Evolutionary conservation across 306 rosid genomes (phyloP).

Genomic region (Cucurbita moschata): DNA sequence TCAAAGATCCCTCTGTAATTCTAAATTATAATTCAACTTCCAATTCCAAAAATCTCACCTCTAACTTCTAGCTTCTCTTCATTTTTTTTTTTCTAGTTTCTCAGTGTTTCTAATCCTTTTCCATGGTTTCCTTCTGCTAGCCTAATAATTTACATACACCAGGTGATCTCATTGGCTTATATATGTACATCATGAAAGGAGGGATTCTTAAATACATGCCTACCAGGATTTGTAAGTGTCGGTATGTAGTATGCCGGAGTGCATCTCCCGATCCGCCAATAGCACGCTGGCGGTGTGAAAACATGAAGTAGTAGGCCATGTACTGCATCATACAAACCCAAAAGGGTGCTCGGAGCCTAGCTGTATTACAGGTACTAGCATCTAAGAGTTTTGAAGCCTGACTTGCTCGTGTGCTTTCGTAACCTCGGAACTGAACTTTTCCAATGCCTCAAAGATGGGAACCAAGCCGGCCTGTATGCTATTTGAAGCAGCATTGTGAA

Average conservation of each 20-base stretch:
- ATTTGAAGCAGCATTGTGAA: constrained; percentile 60
- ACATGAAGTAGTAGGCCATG: neutral
- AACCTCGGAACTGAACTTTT: constrained; percentile 64
- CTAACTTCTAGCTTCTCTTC: neutral
- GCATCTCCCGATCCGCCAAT: neutral
- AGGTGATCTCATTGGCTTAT: neutral
- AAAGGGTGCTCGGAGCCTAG: neutral
- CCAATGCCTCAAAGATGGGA: constrained; percentile 82
- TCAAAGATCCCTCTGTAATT: neutral
- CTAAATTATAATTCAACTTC: neutral
- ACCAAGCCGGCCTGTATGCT: constrained; percentile 69
- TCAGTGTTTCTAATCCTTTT: neutral
- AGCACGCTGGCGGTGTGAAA: neutral
- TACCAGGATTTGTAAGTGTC: neutral
- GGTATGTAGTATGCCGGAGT: neutral
- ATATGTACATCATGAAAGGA: constrained; percentile 6
- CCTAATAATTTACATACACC: neutral
- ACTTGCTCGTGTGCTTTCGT: constrained; percentile 78
- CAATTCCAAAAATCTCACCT: neutral
- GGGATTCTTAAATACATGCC: neutral
- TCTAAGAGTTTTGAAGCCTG: constrained; percentile 9
- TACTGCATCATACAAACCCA: neutral
- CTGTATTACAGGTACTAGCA: neutral
- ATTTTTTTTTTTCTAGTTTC: neutral
- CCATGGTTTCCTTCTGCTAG: neutral